phyloP scores from a whole-genome alignment of 352 stramenopile species.

The Pythium pyrilobum region DNA sequence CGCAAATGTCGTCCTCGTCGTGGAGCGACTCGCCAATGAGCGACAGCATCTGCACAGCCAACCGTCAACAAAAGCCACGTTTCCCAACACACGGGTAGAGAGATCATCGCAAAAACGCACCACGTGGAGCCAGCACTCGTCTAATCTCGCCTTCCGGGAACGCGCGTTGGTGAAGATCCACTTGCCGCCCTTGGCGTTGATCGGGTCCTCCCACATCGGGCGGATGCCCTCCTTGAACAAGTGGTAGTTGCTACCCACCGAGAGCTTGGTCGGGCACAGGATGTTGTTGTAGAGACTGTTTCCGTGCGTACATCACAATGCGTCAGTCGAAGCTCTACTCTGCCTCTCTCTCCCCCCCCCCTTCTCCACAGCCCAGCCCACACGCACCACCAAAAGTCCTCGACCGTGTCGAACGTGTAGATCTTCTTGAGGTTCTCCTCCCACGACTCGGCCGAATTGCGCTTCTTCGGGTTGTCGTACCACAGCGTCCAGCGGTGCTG shows the following conservation, averaged over 20 bases:
- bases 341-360: no score
- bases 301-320: not conserved
- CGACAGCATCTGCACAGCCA: constrained; percentile 76
- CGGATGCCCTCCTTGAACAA: constrained; percentile 96
- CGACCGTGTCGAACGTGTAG: constrained; percentile 93
- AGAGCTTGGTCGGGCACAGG: constrained; percentile 84
- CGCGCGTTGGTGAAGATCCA: constrained; percentile 96
- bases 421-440: constrained; percentile 90
- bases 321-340: no score
- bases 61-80: not conserved
- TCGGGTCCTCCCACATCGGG: constrained; percentile 97
- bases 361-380: no score
- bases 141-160: constrained; percentile 87
- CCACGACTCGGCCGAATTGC: constrained; percentile 81
- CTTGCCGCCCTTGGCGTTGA: constrained; percentile 94
- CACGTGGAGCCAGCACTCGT: constrained; percentile 96
- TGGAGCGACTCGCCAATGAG: constrained; percentile 96
- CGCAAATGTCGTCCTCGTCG: constrained; percentile 92
- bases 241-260: constrained; percentile 95
- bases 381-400: constrained; percentile 95
- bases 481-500: constrained; percentile 87
- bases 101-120: constrained; percentile 31
- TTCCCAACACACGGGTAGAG: not conserved
- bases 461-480: constrained; percentile 90
- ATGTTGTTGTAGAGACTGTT: constrained; percentile 93